These are phyloP conservation scores for Coemansia sp. DNA, from an alignment of 192 early-diverging fungal species.

Conservation along the genomic window DNA sequence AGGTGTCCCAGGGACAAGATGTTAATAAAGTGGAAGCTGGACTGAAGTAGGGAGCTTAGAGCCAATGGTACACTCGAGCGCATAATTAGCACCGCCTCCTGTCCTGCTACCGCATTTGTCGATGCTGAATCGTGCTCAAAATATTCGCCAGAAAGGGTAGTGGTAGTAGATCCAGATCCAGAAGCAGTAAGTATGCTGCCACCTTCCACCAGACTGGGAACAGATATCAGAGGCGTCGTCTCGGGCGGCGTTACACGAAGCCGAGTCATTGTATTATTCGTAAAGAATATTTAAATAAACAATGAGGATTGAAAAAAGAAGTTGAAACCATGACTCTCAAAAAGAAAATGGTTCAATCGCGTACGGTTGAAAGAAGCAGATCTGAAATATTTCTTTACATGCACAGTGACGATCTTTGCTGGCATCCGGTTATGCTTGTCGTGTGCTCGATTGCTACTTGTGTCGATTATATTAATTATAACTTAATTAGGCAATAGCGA, in stretches of 20 bases:
- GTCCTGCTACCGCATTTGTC: slow-evolving; percentile 4
- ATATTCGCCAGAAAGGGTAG: slow-evolving; percentile 26
- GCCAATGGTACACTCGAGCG: slow-evolving; percentile 8
- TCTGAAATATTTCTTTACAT: not conserved
- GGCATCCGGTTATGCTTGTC: not conserved
- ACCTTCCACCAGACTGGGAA: not conserved
- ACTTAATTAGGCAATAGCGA: not conserved
- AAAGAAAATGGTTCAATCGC: no score
- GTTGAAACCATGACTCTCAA: not conserved
- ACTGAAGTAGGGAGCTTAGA: slow-evolving; percentile 61
- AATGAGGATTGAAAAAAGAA: not conserved
- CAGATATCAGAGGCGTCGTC: not conserved
- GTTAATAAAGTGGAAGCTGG: slow-evolving; percentile 63
- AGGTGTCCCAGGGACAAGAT: slow-evolving; percentile 65
- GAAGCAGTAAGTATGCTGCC: not conserved
- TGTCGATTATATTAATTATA: not conserved
- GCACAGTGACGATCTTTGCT: not conserved
- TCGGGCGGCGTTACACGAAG: not conserved
- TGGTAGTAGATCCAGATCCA: not conserved
- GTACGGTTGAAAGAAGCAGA: not conserved
- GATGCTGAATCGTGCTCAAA: slow-evolving; percentile 18
- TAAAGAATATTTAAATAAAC: not conserved
- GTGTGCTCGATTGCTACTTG: slow-evolving; percentile 13
- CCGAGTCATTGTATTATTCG: not conserved
- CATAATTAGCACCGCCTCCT: slow-evolving; percentile 14